A percentile compares a stretch with the other conserved stretches of the same genome.
phyloP scores from a whole-genome alignment of 1,284 basidiomycete species.

The Cryptococcus amylolentus region DNA sequence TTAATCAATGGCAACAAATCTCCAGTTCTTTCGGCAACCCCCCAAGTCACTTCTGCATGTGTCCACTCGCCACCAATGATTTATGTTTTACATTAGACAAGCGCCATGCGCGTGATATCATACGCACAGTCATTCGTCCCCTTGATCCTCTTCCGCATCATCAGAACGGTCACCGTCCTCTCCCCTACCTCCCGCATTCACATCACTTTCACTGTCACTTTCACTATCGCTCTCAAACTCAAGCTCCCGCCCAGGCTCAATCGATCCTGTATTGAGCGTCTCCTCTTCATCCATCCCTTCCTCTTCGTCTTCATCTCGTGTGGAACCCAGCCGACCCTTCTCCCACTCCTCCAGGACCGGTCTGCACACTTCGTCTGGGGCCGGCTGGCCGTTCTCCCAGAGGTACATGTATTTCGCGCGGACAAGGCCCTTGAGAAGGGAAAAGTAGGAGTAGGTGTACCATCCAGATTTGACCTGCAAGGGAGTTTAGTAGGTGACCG shows the following conservation, averaged over 20 bases:
- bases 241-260: neutral
- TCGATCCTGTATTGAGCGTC: neutral
- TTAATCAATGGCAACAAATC: too few species aligned
- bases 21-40: too few species aligned
- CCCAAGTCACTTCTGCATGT: neutral
- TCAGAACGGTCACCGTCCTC: neutral
- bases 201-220: neutral
- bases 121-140: neutral
- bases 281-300: slow-evolving; percentile 4
- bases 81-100: neutral
- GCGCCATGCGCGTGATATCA: neutral
- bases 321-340: slow-evolving; percentile 3
- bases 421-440: slow-evolving; percentile 77
- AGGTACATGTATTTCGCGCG: slow-evolving; percentile 80
- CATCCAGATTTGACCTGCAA: slow-evolving; percentile 56
- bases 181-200: neutral
- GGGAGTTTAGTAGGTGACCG: neutral
- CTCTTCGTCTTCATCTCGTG: slow-evolving; percentile 6
- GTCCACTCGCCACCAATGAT: neutral
- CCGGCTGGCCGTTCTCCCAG: slow-evolving; percentile 54
- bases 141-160: neutral
- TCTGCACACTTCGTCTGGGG: slow-evolving; percentile 24
- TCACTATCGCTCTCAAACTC: neutral
- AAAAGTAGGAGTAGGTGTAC: slow-evolving; percentile 70
- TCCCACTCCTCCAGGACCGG: slow-evolving; percentile 26